Evolutionary conservation across 805 yeast species (phyloP).

Genomic region (Wickerhamomyces queroliae): DNA sequence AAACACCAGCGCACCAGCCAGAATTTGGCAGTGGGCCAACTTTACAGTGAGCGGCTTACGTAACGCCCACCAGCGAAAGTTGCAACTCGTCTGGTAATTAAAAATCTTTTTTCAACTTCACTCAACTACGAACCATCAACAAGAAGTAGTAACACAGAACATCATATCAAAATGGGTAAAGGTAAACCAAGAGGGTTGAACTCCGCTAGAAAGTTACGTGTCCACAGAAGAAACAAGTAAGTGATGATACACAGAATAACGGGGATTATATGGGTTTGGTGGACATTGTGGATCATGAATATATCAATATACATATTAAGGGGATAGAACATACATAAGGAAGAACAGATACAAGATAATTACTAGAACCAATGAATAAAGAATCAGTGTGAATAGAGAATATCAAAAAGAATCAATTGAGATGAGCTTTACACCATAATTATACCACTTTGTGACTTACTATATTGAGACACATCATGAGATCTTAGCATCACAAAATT

Average conservation of each 20-base stretch:
- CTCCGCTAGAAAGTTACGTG: slow-evolving; percentile 99
- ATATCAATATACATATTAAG: neutral
- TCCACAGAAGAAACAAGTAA: slow-evolving; percentile 96
- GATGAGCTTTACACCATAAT: too few species aligned
- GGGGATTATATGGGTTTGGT: neutral
- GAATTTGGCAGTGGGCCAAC: neutral
- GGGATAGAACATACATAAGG: neutral
- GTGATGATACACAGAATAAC: slow-evolving; percentile 18
- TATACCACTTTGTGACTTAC: too few species aligned
- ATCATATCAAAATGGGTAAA: slow-evolving; percentile 77
- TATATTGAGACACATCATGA: too few species aligned
- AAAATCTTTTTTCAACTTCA: slow-evolving; percentile 3
- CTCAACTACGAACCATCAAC: slow-evolving; percentile 8
- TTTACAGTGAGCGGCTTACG: too few species aligned
- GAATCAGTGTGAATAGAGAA: neutral
- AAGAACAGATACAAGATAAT: neutral
- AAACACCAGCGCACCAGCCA: too few species aligned
- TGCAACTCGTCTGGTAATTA: neutral
- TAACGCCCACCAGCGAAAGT: too few species aligned
- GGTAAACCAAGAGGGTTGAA: slow-evolving; percentile 99
- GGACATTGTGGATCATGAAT: neutral
- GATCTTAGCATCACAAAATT: too few species aligned
- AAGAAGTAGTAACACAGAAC: slow-evolving; percentile 10
- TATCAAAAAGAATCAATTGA: too few species aligned
- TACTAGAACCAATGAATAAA: neutral